A percentile compares a stretch with the other conserved stretches of the same genome.
phyloP scores from a whole-genome alignment of 2,329 filamentous ascomycete species.

The Colletotrichum sidae region DNA sequence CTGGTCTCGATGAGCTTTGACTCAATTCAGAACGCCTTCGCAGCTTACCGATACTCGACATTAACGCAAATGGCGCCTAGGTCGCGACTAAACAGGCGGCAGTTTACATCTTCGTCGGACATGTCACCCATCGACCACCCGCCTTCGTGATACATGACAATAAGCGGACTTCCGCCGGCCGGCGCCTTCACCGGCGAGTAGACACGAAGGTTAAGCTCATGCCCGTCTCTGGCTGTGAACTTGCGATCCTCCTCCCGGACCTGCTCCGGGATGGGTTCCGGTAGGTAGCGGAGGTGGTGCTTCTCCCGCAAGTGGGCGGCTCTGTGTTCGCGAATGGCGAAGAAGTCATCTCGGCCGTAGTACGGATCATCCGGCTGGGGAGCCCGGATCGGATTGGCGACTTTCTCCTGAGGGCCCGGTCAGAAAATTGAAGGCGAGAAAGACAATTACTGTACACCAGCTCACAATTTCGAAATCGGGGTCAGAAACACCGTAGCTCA shows the following conservation, averaged over 20 bases:
- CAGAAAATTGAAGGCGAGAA: no score
- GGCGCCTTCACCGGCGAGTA: conserved; percentile 16
- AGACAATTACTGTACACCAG: no score
- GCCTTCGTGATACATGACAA: conserved; percentile 33
- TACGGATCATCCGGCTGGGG: conserved; percentile 20
- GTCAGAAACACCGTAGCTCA: conserved; percentile 15
- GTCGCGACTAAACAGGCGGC: conserved; percentile 26
- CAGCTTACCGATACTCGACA: conserved; percentile 56
- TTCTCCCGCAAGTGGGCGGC: conserved; percentile 24
- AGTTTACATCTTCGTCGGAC: conserved; percentile 30
- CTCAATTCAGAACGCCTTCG: neutral
- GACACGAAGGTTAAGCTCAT: conserved; percentile 12
- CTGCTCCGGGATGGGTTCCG: conserved; percentile 17
- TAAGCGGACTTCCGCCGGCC: conserved; percentile 15
- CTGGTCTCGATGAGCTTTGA: neutral
- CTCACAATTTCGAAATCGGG: conserved; percentile 20
- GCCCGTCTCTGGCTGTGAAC: conserved; percentile 13
- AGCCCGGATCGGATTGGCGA: conserved; percentile 1
- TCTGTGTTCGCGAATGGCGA: conserved; percentile 21
- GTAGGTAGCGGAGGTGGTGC: conserved; percentile 26
- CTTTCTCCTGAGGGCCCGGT: no score
- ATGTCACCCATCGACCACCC: conserved; percentile 27
- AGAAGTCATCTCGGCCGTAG: conserved; percentile 18
- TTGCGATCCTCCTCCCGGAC: conserved; percentile 31
- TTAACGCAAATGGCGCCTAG: conserved; percentile 46